Base-by-base conservation (phyloP, 192 early-diverging fungal genomes). In the Allomyces macrogynus region DNA sequence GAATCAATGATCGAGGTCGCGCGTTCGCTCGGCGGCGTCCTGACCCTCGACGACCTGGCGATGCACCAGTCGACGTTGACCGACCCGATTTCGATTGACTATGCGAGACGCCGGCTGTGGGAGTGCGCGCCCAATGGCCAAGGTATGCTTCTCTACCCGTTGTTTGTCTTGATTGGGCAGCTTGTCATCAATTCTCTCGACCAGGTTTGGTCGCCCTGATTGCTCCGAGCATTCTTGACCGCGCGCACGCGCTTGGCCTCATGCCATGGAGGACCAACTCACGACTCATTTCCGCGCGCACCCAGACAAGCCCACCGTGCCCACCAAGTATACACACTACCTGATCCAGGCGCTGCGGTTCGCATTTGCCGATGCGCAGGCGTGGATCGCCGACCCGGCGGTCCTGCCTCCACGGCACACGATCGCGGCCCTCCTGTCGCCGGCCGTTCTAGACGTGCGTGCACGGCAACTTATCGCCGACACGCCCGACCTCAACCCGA, bases 121-220 rank as follows among this genome's bases (percentile, higher is more conserved):
- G 87, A 91, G 71, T 84, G 82, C 63, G 80, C 86, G 42, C 89
- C 89, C 7, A 90, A 90, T 64, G 84, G 85, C 24, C 81, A 85
- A 65, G 87, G 32, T 40, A 7, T 7, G 32, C 32, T 40, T 40
- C 32, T 40, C 73, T n/a, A 8, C 32, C 32, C 3, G 22, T 23
- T 61, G n/a, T 10, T 9, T 5, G 7, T 61, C 23, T 61, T 10
- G 2, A 0, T 24, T 2, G 32, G 0, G 32, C 32, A 2, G 0
- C 40, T 22, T 63, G 24, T 62, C 8, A 49, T 61, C n/a, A 5
- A 1, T 9, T 24, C 60, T 54, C 16, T 43, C 25, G 4, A 40
- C 3, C 32, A 40, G 32, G 86, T 10, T 75, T 90, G 32, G 79
- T 78, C 8, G 84, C 87, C 5, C 72, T 89, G 23, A 74, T 88